A percentile compares a stretch with the other conserved stretches of the same genome.
Evolutionary conservation across 2,329 filamentous ascomycete genomes (phyloP).

Genomic region (Arthrobotrys pseudoclavata): DNA sequence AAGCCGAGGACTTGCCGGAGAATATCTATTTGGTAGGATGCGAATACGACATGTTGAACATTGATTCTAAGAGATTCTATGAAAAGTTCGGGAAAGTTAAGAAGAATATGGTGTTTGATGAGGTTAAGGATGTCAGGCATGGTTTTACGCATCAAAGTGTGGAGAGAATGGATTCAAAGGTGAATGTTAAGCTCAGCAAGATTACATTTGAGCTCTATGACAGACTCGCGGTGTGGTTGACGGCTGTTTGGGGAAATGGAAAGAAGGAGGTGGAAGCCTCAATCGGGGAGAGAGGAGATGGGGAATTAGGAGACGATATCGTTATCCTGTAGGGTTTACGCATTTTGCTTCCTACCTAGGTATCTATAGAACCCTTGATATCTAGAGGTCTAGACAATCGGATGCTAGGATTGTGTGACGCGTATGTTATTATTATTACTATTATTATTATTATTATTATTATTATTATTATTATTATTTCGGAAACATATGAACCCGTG

Average conservation of each 20-base stretch:
- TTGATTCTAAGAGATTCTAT: constrained; percentile 52
- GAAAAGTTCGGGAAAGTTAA: constrained; percentile 56
- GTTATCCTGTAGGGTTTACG: constrained; percentile 30
- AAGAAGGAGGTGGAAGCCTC: constrained; percentile 12
- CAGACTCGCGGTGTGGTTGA: constrained; percentile 44
- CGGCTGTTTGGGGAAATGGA: constrained; percentile 16
- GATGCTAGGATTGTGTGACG: not conserved
- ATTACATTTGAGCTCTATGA: constrained; percentile 57
- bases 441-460: no score
- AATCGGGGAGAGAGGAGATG: not conserved
- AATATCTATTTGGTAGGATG: constrained; percentile 62
- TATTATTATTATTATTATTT: no score
- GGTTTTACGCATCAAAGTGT: constrained; percentile 54
- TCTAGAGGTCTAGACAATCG: not conserved
- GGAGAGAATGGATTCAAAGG: constrained; percentile 37
- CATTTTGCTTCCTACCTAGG: not conserved
- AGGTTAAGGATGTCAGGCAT: constrained; percentile 48
- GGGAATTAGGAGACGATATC: constrained; percentile 47
- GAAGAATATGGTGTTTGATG: constrained; percentile 52
- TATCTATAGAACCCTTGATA: not conserved
- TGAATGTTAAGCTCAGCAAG: constrained; percentile 26
- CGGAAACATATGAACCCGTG: not conserved
- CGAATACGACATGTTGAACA: constrained; percentile 62
- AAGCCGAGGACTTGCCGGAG: constrained; percentile 61
- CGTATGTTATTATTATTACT: no score